Conservation (phyloP, 495 filamentous ascomycete genomes). For the Aspergillus coremiiformis region DNA sequence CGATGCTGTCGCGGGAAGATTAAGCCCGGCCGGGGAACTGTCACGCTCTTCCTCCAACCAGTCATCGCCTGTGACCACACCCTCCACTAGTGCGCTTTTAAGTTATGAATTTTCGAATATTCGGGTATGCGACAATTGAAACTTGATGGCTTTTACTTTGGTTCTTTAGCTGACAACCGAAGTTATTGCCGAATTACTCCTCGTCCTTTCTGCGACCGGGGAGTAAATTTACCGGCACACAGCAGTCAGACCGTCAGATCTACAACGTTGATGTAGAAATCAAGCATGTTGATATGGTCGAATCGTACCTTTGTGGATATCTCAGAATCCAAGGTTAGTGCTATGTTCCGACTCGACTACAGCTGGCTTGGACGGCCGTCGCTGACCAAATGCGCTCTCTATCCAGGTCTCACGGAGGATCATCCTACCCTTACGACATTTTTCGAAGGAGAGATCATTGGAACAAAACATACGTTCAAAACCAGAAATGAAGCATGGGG, state of each 20-base stretch:
- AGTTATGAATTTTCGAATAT: conserved; percentile 61
- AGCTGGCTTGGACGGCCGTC: neutral
- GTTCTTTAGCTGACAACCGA: conserved; percentile 12
- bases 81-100: conserved; percentile 42
- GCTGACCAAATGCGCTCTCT: conserved; percentile 16
- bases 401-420: conserved; percentile 80
- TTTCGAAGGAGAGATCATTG: conserved; percentile 98
- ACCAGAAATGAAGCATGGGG: conserved; percentile 90
- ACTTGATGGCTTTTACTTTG: neutral
- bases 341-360: neutral
- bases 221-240: conserved; percentile 81
- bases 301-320: conserved; percentile 94
- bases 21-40: conserved; percentile 28
- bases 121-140: conserved; percentile 41
- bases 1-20: conserved; percentile 26
- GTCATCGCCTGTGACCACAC: conserved; percentile 24
- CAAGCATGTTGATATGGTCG: conserved; percentile 89
- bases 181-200: conserved; percentile 47
- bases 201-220: conserved; percentile 84
- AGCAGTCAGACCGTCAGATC: conserved; percentile 80
- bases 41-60: conserved; percentile 22
- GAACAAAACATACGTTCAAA: conserved; percentile 85
- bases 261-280: conserved; percentile 97
- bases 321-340: conserved; percentile 82
- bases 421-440: conserved; percentile 95